Conservation (phyloP, 2,329 filamentous ascomycete species). For the Sporothrix pseudoabietina region DNA sequence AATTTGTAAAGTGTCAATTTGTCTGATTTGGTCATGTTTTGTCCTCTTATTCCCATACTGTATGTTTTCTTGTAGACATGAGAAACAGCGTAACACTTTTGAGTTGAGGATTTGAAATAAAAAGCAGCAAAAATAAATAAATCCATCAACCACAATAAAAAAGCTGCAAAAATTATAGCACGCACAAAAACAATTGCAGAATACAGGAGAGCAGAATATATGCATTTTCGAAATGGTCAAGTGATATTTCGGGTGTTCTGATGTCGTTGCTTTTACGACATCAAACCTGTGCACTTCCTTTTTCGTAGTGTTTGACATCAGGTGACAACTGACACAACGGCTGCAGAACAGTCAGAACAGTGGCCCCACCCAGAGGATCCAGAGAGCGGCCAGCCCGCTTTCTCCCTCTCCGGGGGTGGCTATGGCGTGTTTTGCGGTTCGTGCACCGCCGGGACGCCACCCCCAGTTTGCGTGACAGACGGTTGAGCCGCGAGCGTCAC, state of each 20-base stretch:
- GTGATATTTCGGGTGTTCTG: neutral
- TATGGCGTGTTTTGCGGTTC: conserved; percentile 17
- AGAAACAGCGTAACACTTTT: neutral
- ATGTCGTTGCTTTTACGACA: neutral
- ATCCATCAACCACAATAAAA: neutral
- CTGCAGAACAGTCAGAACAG: neutral
- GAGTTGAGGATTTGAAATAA: neutral
- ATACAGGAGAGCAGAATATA: neutral
- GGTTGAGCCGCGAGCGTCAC: neutral
- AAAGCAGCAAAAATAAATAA: neutral
- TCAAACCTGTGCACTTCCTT: neutral
- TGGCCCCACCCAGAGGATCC: neutral
- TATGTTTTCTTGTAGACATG: neutral
- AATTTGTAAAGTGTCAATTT: neutral
- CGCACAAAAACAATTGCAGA: neutral
- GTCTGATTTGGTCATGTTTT: neutral
- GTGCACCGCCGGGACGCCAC: conserved; percentile 5
- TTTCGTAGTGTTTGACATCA: neutral
- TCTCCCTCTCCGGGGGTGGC: conserved; percentile 2
- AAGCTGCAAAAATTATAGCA: neutral
- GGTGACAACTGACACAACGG: neutral
- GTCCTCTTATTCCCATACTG: neutral
- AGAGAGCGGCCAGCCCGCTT: neutral
- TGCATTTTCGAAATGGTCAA: neutral
- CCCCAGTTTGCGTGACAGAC: too few species aligned